Evolutionary conservation across 164 flowering plant species (phyloP).

Genomic region (Magnolia changhungtana): DNA sequence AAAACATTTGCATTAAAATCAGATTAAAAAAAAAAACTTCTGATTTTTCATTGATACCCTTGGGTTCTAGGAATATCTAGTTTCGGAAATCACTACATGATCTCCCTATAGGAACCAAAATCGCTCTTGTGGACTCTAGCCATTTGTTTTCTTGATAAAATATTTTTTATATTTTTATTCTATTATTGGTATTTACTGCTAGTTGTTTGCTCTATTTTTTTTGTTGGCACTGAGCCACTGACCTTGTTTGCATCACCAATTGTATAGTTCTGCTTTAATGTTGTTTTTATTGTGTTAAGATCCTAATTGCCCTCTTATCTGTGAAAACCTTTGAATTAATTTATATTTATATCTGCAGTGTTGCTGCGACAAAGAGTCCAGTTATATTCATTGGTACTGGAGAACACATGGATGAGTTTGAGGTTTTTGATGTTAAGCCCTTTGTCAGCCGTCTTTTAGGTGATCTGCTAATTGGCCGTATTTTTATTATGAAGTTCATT

Average conservation of each 20-base stretch:
- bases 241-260: background rate
- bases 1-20: background rate
- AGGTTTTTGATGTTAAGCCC: constrained; percentile 97
- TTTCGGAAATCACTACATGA: too few relatives aligned
- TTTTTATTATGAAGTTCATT: background rate
- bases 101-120: background rate
- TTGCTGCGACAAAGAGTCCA: constrained; percentile 98
- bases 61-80: too few relatives aligned
- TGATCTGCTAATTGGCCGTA: constrained; percentile 12
- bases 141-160: background rate
- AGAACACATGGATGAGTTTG: constrained; percentile 99
- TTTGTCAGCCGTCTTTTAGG: constrained; percentile 97
- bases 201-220: background rate
- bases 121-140: background rate
- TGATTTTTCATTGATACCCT: too few relatives aligned
- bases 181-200: background rate
- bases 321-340: background rate
- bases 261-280: background rate
- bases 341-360: constrained; percentile 41
- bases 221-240: background rate
- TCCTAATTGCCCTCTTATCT: background rate
- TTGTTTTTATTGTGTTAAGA: background rate
- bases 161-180: background rate
- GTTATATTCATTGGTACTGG: constrained; percentile 96
- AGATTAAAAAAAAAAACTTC: too few relatives aligned